These are phyloP conservation scores for Scorias spongiosa DNA, from an alignment of 2,329 filamentous ascomycete species.

Conservation along the genomic window DNA sequence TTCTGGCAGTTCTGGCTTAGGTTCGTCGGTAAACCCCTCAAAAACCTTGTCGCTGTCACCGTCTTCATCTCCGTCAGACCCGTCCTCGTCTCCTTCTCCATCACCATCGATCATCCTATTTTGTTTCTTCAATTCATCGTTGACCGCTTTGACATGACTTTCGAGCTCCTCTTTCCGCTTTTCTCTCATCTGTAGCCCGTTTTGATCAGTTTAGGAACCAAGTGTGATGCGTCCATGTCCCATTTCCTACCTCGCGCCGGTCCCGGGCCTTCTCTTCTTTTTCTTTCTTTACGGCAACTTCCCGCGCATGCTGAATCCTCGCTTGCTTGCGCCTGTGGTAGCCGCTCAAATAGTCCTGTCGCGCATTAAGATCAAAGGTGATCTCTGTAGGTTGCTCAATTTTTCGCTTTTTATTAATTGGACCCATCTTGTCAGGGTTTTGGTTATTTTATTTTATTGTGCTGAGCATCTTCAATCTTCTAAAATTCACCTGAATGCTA, in stretches of 20 bases:
- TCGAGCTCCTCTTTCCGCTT: constrained; percentile 70
- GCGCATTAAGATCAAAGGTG: constrained; percentile 63
- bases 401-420: constrained; percentile 53
- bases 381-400: constrained; percentile 56
- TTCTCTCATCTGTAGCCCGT: constrained; percentile 52
- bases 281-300: constrained; percentile 60
- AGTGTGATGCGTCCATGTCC: not conserved
- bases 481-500: too few relatives aligned
- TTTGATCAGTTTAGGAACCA: not conserved
- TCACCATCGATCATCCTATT: constrained; percentile 9
- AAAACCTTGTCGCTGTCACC: constrained; percentile 1
- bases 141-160: constrained; percentile 64
- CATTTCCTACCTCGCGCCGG: constrained; percentile 53
- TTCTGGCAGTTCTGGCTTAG: constrained; percentile 26
- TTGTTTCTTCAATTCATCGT: constrained; percentile 51
- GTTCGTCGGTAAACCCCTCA: constrained; percentile 3
- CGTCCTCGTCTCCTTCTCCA: constrained; percentile 1
- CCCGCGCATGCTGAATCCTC: constrained; percentile 70
- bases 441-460: too few relatives aligned
- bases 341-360: constrained; percentile 79
- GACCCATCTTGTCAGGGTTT: constrained; percentile 28
- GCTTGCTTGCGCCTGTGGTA: constrained; percentile 93
- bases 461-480: too few relatives aligned
- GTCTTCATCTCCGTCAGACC: constrained; percentile 32
- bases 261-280: constrained; percentile 60